Base-by-base conservation (phyloP, 2,329 filamentous ascomycete species). In the Exophiala sp. region DNA sequence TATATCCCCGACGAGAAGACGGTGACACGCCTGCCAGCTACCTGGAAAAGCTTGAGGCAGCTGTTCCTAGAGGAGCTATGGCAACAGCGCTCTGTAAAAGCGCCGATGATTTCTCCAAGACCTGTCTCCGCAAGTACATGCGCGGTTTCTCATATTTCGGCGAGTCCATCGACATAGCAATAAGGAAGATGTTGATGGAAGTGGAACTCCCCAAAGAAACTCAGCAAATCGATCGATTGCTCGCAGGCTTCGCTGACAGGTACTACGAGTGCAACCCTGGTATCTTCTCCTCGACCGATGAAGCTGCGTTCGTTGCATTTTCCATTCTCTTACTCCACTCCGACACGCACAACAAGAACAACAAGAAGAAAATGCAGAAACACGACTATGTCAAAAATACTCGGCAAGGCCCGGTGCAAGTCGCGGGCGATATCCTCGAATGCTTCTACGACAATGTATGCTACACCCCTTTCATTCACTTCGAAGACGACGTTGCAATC, bases 311-410 rank as follows among this genome's bases (percentile, higher is more conserved):
- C 62, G 91, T 97, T 58, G 89, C 91, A 13, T 98, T 98, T 65
- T 97, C 91, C 1, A 82, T 98, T 49, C 79, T 98, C 52, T 96
- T 98, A 60, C 75, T 98, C 27, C 93, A 98, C 63, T 97, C 93
- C 0, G 93, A 98, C 65, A 88, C 95, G n/a, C 97, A 97, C 80
- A 98, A 98, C 75, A 95, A 95, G 70, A 98, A 97, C 73, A 97
- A 97, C 72, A 97, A 97, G 71, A 81, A 91, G 67, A 98, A 98
- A 69, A 98, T 98, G 93, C 89, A 95, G 64, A 94, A 95, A 65
- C 72, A 79, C 0, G 93, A 97, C 63, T 98, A 98, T 68, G 77
- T 97, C 60, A 96, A 94, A 68, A 97, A 97, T 65, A 94, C 90
- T 0, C 83, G 82, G 18, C 89, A 87, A 2, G 90, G 97, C 65